These are phyloP conservation scores for Dimargaris verticillata DNA, from an alignment of 192 early-diverging fungal genomes.

Conservation along the genomic window DNA sequence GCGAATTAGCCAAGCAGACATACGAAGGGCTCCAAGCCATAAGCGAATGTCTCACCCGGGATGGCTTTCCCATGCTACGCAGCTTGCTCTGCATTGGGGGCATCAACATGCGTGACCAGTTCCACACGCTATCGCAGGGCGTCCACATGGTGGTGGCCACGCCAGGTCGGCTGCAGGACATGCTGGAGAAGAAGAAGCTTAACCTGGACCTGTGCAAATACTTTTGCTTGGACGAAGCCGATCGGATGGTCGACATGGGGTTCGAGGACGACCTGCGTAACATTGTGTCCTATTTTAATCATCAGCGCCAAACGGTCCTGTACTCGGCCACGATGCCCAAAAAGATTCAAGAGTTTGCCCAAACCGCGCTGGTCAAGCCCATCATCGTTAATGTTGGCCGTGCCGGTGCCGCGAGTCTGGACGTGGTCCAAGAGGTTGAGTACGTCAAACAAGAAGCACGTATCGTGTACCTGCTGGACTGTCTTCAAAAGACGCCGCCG, in stretches of 20 bases:
- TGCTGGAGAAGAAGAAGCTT: conserved; percentile 74
- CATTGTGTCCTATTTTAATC: conserved; percentile 88
- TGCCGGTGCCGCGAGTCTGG: conserved; percentile 88
- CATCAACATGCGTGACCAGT: conserved; percentile 81
- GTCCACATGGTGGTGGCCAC: conserved; percentile 93
- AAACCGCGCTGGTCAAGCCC: conserved; percentile 71
- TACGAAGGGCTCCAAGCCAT: conserved; percentile 65
- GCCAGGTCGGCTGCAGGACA: conserved; percentile 84
- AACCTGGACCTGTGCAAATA: conserved; percentile 78
- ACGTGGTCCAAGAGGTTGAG: conserved; percentile 95
- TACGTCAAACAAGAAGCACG: conserved; percentile 93
- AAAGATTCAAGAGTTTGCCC: conserved; percentile 95
- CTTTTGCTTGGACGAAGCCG: conserved; percentile 94
- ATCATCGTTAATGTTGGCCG: conserved; percentile 94
- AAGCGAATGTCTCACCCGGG: conserved; percentile 33
- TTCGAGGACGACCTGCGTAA: conserved; percentile 95
- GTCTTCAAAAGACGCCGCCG: conserved; percentile 90
- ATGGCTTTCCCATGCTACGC: conserved; percentile 58
- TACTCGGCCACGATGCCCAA: conserved; percentile 96
- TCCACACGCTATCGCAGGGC: conserved; percentile 48
- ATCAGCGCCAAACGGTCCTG: conserved; percentile 89
- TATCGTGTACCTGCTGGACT: conserved; percentile 86
- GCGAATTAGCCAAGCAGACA: conserved; percentile 90
- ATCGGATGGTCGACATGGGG: conserved; percentile 97
- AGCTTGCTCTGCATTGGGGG: conserved; percentile 85